Base-by-base conservation (phyloP, 306 rosid species). In the Nissolia schottii region DNA sequence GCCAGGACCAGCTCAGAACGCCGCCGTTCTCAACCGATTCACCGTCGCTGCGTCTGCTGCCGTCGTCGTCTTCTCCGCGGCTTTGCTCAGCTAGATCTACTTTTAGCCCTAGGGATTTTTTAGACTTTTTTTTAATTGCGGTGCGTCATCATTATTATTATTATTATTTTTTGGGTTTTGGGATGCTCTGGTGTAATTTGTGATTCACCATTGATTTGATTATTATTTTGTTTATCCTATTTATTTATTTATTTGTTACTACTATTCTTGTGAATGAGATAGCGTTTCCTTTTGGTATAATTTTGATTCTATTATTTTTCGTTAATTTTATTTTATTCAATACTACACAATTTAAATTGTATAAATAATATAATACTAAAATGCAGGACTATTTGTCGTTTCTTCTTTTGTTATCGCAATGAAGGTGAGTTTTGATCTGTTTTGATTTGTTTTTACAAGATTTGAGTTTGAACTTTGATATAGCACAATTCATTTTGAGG, bases 21-120 rank as follows among this genome's bases (percentile, higher is more conserved):
- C 57, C 1, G 87, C 81, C 62, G 71, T 61, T 46, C 68, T 72
- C 50, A 83, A 79, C 60, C 72, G 77, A 48, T 16, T 71, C 4
- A 28, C 75, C 11, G 20, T 25, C 29, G 6, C 67, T 5, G 77
- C 74, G 66, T 71, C 77, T 60, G 70, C 53, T 22, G 62, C 55
- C 0, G 6, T 72, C 1, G 43, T 57, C 0, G 0, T 55, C 7
- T 28, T 71, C 37, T 70, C 70, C 10, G 66, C 70, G 11, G 66
- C 45, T 59, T 20, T 79, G 24, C 41, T 79, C 13, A 7, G 71
- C 20, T 83, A 76, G 72, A 55, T 9, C 3, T 12, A n/a, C n/a
- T n/a, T n/a, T n/a, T n/a, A 1, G 3, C 23, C 12, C 22, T 12
- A 18, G 16, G 10, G 35, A 59, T 2, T 45, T 4, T 8, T 10